Percentiles rank a stretch among this genome's conserved stretches.
Conservation (phyloP, 352 stramenopile species). For the Thalassiosira mediterranea region DNA sequence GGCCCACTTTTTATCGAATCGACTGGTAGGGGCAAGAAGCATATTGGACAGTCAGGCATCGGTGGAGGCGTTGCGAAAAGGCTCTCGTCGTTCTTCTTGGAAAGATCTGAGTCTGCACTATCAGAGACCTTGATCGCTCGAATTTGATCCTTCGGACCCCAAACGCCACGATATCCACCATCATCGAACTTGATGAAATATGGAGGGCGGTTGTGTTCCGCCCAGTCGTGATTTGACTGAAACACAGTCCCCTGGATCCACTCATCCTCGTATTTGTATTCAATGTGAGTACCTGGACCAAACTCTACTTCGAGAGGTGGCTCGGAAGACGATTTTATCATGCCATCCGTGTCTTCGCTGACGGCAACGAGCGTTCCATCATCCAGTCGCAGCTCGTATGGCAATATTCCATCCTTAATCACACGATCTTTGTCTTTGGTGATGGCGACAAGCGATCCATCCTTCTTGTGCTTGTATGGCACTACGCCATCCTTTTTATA, state of each 20-base stretch:
- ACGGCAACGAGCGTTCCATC: neutral
- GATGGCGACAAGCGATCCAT: neutral
- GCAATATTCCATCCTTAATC: neutral
- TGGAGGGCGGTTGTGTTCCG: conserved; percentile 8
- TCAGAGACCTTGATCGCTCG: neutral
- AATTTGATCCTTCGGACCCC: conserved; percentile 9
- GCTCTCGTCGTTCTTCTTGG: neutral
- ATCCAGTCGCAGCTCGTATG: conserved; percentile 5
- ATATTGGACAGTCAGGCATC: neutral
- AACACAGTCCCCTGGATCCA: neutral
- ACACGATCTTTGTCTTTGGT: neutral
- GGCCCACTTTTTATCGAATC: conserved; percentile 16
- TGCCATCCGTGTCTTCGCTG: neutral
- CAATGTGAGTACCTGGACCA: neutral
- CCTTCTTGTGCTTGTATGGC: too few species aligned
- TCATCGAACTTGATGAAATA: conserved; percentile 1
- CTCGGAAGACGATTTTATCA: neutral
- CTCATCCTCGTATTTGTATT: neutral
- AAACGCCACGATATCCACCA: conserved; percentile 10
- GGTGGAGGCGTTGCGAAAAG: conserved; percentile 1
- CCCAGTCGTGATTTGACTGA: conserved; percentile 1
- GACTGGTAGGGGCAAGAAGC: conserved; percentile 3
- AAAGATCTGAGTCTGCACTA: neutral
- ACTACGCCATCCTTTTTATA: too few species aligned
- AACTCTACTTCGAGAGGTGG: neutral